Base-by-base conservation (phyloP, 495 filamentous ascomycete genomes). In the Hapsidospora chrysogenum region DNA sequence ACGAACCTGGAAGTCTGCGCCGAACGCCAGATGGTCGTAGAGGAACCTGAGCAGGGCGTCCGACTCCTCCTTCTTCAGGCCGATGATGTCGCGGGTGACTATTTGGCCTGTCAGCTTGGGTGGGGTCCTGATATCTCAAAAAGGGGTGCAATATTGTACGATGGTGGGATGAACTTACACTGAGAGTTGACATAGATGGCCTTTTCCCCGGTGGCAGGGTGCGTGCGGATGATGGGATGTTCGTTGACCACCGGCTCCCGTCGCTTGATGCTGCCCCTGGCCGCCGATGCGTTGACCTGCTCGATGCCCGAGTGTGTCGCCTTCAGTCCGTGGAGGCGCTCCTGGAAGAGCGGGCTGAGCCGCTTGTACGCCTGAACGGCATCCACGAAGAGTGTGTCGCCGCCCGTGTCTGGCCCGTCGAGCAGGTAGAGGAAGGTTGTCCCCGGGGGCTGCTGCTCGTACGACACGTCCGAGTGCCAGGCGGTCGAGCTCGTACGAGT, bases 1-100 rank as follows among this genome's bases (percentile, higher is more conserved):
- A n/a, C 86, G 65, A 7, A 72, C 76, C 46, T 95, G 86, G 64
- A 89, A 86, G 57, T 93, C 85, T 44, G 78, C 73, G 11, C 85
- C 80, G 17, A 65, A 73, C 3, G 78, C 71, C 26, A 92, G 75
- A 49, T 93, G 85, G 51, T 87, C 74, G 60, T 81, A 89, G 9
- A 95, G 61, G 60, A 92, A 93, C 45, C 89, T 85, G 41, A 89
- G 60, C 13, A 87, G 57, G n/a, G 58, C 63, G 35, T 89, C 77
- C 26, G 76, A 78, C 45, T 86, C 83, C 44, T 83, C 78, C 49
- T 75, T 72, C 53, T 83, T 85, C 18, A 73, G 65, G 8, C 80
- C 79, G 4, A 85, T 68, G 40, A 85, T 82, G 35, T 68, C 56
- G 25, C 70, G 70, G 23, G 76, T 83, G 56, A 79, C 76, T 81